Evolutionary conservation across 1,284 basidiomycete species (phyloP).

Genomic region (Agaricales sp.): DNA sequence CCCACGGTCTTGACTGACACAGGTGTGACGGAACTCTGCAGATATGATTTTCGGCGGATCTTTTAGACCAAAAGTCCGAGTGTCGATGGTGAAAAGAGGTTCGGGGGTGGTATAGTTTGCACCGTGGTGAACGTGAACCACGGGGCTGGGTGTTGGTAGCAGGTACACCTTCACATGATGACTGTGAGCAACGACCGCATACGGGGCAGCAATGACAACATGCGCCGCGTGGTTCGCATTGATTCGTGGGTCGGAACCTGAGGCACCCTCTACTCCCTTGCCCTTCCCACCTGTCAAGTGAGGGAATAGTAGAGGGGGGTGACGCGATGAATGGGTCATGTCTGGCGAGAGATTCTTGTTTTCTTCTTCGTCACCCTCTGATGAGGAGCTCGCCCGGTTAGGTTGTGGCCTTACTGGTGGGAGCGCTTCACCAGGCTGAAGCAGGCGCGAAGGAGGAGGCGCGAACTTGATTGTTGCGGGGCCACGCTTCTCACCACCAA

Average conservation of each 20-base stretch:
- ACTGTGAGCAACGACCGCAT: slow-evolving; percentile 49
- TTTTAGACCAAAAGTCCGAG: not conserved
- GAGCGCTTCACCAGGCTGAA: slow-evolving; percentile 56
- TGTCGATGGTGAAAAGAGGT: not conserved
- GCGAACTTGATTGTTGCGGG: slow-evolving; percentile 37
- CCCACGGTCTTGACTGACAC: slow-evolving; percentile 25
- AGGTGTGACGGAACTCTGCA: slow-evolving; percentile 62
- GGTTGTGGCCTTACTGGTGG: slow-evolving; percentile 45
- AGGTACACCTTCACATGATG: slow-evolving; percentile 52
- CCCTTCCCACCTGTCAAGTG: slow-evolving; percentile 18
- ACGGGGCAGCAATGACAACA: slow-evolving; percentile 50
- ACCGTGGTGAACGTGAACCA: no score
- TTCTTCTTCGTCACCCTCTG: slow-evolving; percentile 36
- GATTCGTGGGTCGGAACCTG: slow-evolving; percentile 8
- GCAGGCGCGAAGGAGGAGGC: slow-evolving; percentile 65
- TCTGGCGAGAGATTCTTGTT: slow-evolving; percentile 69
- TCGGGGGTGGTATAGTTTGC: not conserved
- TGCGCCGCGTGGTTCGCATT: slow-evolving; percentile 38
- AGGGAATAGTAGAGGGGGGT: slow-evolving; percentile 43
- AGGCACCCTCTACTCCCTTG: slow-evolving; percentile 19
- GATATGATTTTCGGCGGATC: slow-evolving; percentile 45
- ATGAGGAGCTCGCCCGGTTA: slow-evolving; percentile 33
- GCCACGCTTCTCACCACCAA: slow-evolving; percentile 22
- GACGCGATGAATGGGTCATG: slow-evolving; percentile 69
- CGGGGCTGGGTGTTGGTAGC: no score